A percentile compares a stretch with the other conserved stretches of the same genome.
Evolutionary conservation across 2,329 filamentous ascomycete genomes (phyloP).

Genomic region (Fusarium cicatricum): DNA sequence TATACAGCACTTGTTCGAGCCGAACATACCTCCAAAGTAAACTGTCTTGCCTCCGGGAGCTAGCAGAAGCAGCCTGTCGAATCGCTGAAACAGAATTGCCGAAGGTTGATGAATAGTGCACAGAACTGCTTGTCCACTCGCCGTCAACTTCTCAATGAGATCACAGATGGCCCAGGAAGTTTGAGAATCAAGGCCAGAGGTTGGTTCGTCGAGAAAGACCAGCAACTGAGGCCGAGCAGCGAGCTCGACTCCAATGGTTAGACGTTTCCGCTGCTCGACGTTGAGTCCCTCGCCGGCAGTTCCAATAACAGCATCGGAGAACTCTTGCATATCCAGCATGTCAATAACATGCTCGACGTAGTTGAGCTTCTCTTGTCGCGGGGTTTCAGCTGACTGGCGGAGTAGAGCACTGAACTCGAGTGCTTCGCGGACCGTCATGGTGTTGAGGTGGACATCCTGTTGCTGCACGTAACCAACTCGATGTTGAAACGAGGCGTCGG

Average conservation of each 20-base stretch:
- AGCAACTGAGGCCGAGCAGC: slow-evolving; percentile 76
- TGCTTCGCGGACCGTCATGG: slow-evolving; percentile 64
- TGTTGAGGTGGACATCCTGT: slow-evolving; percentile 75
- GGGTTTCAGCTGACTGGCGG: slow-evolving; percentile 67
- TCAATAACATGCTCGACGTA: slow-evolving; percentile 45
- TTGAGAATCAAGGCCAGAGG: slow-evolving; percentile 77
- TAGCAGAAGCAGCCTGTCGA: slow-evolving; percentile 64
- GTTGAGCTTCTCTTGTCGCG: slow-evolving; percentile 43
- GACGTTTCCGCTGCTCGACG: slow-evolving; percentile 58
- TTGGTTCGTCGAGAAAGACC: slow-evolving; percentile 80
- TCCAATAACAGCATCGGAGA: slow-evolving; percentile 69
- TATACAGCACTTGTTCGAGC: accelerated
- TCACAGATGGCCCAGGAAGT: slow-evolving; percentile 79
- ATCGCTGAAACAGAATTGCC: slow-evolving; percentile 54
- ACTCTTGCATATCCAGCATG: slow-evolving; percentile 60
- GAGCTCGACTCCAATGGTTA: slow-evolving; percentile 80
- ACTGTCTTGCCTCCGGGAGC: slow-evolving; percentile 65
- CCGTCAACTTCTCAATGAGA: slow-evolving; percentile 71
- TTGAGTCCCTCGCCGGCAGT: slow-evolving; percentile 62
- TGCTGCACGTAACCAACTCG: slow-evolving; percentile 78
- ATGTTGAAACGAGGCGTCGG: slow-evolving; percentile 70
- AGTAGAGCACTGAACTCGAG: slow-evolving; percentile 70
- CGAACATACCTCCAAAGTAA: slow-evolving; percentile 62
- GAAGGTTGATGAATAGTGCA: slow-evolving; percentile 59
- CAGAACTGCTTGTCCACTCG: slow-evolving; percentile 54